phyloP scores from a whole-genome alignment of 805 yeast species.

The Clavispora phyllophila region DNA sequence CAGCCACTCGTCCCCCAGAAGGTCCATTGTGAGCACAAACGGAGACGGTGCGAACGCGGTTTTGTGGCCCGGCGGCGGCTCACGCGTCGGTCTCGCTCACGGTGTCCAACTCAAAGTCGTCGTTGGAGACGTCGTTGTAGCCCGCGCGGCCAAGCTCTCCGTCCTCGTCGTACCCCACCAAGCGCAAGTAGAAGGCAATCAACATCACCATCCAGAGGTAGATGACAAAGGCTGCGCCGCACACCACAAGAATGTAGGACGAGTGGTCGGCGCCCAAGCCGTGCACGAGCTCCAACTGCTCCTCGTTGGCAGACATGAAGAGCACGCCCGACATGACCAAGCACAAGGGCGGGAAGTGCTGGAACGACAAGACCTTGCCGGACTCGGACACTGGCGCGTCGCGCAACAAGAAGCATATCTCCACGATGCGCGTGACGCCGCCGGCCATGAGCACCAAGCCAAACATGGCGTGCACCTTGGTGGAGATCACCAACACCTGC shows the following conservation, averaged over 20 bases:
- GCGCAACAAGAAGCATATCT: constrained; percentile 67
- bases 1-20: not conserved
- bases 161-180: constrained; percentile 39
- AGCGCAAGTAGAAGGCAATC: constrained; percentile 50
- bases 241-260: constrained; percentile 67
- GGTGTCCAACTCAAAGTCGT: constrained; percentile 31
- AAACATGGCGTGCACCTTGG: constrained; percentile 83
- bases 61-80: not conserved
- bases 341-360: constrained; percentile 80
- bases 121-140: constrained; percentile 16
- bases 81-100: not conserved
- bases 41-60: not conserved
- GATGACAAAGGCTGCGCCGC: constrained; percentile 69
- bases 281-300: constrained; percentile 67
- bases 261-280: constrained; percentile 81
- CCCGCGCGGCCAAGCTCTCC: constrained; percentile 23
- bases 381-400: constrained; percentile 45
- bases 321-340: constrained; percentile 72
- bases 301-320: constrained; percentile 93
- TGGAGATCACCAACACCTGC: constrained; percentile 70
- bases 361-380: constrained; percentile 62
- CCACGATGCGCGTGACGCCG: constrained; percentile 71
- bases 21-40: not conserved
- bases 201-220: constrained; percentile 62
- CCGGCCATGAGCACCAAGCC: constrained; percentile 77